Conservation (phyloP, 2,329 filamentous ascomycete genomes). For the Fonsecaea erecta region DNA sequence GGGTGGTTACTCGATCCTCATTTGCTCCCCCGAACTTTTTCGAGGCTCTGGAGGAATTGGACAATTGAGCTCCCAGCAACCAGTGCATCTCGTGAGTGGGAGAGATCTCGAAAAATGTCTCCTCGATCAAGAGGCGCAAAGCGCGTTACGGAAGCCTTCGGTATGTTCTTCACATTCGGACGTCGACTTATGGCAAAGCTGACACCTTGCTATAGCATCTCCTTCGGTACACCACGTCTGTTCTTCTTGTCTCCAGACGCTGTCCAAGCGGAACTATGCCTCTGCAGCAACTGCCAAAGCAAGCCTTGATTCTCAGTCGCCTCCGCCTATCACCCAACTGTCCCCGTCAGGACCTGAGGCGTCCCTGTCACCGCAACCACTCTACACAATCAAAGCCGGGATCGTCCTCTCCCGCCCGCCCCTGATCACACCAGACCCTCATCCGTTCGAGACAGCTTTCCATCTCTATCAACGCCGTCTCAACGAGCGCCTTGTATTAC, state of each 20-base stretch:
- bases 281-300: constrained; percentile 31
- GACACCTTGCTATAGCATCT: constrained; percentile 25
- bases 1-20: neutral
- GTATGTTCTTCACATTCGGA: constrained; percentile 20
- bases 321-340: constrained; percentile 28
- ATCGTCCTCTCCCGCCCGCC: constrained; percentile 88
- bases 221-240: constrained; percentile 33
- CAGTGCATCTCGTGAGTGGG: neutral
- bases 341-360: constrained; percentile 46
- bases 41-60: constrained; percentile 6
- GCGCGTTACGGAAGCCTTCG: constrained; percentile 27
- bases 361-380: constrained; percentile 44
- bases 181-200: constrained; percentile 12
- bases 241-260: constrained; percentile 34
- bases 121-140: constrained; percentile 36
- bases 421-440: constrained; percentile 79
- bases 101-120: constrained; percentile 25
- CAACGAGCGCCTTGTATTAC: constrained; percentile 86
- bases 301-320: constrained; percentile 7
- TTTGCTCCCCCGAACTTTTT: constrained; percentile 16
- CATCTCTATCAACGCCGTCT: constrained; percentile 97
- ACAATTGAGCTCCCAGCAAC: neutral
- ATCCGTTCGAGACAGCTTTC: constrained; percentile 87
- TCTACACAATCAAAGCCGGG: constrained; percentile 63
- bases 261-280: constrained; percentile 31